Evolutionary conservation across 73 alveolate species (phyloP).

Genomic region (Paramecium caudatum): DNA sequence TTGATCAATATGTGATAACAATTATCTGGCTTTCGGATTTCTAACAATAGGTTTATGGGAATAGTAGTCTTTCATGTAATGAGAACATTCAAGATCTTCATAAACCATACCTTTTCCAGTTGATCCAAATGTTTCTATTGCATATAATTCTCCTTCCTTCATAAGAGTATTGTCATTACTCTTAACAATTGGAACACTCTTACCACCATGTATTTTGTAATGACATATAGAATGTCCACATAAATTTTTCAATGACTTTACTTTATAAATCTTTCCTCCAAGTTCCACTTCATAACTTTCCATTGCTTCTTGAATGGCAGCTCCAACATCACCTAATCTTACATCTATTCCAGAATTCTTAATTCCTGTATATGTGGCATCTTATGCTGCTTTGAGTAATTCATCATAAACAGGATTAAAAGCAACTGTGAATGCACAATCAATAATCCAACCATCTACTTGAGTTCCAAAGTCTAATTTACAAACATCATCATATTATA

Average conservation of each 20-base stretch:
- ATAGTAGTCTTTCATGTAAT: constrained; percentile 95
- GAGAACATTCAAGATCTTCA: constrained; percentile 95
- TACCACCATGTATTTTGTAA: constrained; percentile 96
- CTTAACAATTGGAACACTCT: constrained; percentile 96
- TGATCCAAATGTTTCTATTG: constrained; percentile 98
- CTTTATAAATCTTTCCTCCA: constrained; percentile 91
- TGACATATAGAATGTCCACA: constrained; percentile 94
- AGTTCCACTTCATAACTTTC: constrained; percentile 97
- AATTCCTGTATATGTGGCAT: constrained; percentile 96
- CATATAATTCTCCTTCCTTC: constrained; percentile 98
- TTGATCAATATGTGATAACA: constrained; percentile 87
- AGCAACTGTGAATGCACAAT: constrained; percentile 97
- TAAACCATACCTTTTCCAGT: constrained; percentile 97
- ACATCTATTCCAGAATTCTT: constrained; percentile 98
- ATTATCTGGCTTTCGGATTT: constrained; percentile 90
- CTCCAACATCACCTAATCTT: constrained; percentile 97
- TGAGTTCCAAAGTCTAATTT: constrained; percentile 98
- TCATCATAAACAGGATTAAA: constrained; percentile 95
- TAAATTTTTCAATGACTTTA: constrained; percentile 92
- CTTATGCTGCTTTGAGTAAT: constrained; percentile 95
- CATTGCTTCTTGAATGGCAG: constrained; percentile 96
- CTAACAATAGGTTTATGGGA: constrained; percentile 86
- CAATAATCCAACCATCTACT: constrained; percentile 95
- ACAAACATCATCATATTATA: constrained; percentile 92
- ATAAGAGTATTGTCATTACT: constrained; percentile 89